A percentile compares a stretch with the other conserved stretches of the same genome.
phyloP scores from a whole-genome alignment of 2,329 filamentous ascomycete genomes.

The Aspergillus persii region DNA sequence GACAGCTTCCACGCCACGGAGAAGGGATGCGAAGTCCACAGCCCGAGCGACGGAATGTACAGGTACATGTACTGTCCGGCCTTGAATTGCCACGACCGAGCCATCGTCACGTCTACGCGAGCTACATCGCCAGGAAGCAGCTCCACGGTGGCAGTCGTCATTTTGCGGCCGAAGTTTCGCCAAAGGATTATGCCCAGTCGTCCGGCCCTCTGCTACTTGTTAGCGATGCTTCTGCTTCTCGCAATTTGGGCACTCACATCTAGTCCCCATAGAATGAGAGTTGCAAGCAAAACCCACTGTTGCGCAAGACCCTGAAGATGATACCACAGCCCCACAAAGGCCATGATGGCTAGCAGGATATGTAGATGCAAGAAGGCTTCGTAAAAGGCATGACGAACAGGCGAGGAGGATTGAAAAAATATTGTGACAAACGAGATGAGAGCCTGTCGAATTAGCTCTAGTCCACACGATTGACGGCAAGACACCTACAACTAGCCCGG shows the following conservation, averaged over 20 bases:
- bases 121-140: slow-evolving; percentile 56
- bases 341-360: slow-evolving; percentile 38
- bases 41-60: slow-evolving; percentile 50
- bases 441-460: slow-evolving; percentile 44
- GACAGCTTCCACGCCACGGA: slow-evolving; percentile 41
- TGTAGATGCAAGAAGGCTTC: slow-evolving; percentile 46
- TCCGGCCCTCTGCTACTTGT: slow-evolving; percentile 37
- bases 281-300: slow-evolving; percentile 30
- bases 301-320: slow-evolving; percentile 30
- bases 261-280: slow-evolving; percentile 33
- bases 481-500: slow-evolving; percentile 39
- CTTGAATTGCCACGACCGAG: slow-evolving; percentile 31
- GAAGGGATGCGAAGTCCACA: slow-evolving; percentile 45
- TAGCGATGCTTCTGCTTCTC: slow-evolving; percentile 11
- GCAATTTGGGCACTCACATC: slow-evolving; percentile 23
- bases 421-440: slow-evolving; percentile 40
- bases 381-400: slow-evolving; percentile 45
- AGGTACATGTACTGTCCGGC: slow-evolving; percentile 56
- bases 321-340: slow-evolving; percentile 40
- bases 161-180: slow-evolving; percentile 49
- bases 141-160: slow-evolving; percentile 53
- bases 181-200: slow-evolving; percentile 50
- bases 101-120: slow-evolving; percentile 39
- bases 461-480: slow-evolving; percentile 49
- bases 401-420: slow-evolving; percentile 40